A percentile compares a stretch with the other conserved stretches of the same genome.
Evolutionary conservation across 805 yeast species (phyloP).

Genomic region (Candida tibetensis): DNA sequence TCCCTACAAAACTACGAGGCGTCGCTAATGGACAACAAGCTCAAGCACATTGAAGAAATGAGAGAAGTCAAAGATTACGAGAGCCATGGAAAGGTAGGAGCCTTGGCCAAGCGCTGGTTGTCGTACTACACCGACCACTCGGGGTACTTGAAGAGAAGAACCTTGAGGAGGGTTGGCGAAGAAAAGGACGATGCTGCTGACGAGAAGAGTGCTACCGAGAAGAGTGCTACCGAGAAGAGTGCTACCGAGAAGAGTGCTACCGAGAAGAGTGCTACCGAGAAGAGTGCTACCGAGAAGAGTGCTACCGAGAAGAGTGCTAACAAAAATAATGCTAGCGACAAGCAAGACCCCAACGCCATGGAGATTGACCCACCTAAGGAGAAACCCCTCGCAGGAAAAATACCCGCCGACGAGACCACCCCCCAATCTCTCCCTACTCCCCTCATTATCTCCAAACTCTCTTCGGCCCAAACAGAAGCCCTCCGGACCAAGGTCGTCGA

Average conservation of each 20-base stretch:
- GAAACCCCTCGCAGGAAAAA: background rate
- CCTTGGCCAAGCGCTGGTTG: background rate
- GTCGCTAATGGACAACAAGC: constrained; percentile 35
- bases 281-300: background rate
- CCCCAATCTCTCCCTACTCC: no score
- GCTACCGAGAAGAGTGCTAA: no score
- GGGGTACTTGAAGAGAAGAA: constrained; percentile 42
- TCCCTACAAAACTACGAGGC: constrained; percentile 33
- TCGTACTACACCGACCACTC: constrained; percentile 41
- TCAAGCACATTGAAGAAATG: constrained; percentile 25
- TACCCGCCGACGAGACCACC: background rate
- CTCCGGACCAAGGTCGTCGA: constrained; percentile 38
- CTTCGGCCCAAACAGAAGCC: constrained; percentile 12
- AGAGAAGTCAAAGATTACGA: constrained; percentile 24
- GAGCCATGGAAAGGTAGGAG: constrained; percentile 16
- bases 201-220: background rate
- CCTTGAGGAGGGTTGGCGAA: constrained; percentile 38
- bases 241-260: no score
- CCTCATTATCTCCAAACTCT: constrained; percentile 10
- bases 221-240: background rate
- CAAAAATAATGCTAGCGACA: no score
- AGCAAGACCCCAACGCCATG: no score
- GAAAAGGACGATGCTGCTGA: constrained; percentile 34
- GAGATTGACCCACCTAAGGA: no score
- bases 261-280: background rate